These are phyloP conservation scores for Epichloe sibirici DNA, from an alignment of 2,329 filamentous ascomycete species.

Conservation along the genomic window DNA sequence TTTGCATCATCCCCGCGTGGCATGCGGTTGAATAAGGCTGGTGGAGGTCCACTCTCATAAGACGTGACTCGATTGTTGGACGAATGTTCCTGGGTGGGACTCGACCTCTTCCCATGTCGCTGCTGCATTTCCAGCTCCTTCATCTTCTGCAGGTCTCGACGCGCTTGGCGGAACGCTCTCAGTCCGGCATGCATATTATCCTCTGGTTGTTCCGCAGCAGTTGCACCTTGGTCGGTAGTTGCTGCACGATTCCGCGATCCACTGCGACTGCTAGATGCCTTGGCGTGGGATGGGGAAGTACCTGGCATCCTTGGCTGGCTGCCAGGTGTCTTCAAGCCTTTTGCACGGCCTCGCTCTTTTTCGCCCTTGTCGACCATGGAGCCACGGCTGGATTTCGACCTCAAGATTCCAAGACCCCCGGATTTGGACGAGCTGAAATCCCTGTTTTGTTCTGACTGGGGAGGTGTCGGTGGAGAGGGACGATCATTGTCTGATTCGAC, in stretches of 20 bases:
- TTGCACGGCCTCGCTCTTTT: conserved; percentile 31
- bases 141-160: conserved; percentile 42
- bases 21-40: conserved; percentile 31
- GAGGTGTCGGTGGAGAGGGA: conserved; percentile 13
- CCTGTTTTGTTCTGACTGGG: conserved; percentile 24
- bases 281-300: conserved; percentile 27
- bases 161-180: conserved; percentile 44
- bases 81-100: conserved; percentile 11
- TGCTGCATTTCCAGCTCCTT: conserved; percentile 39
- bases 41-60: conserved; percentile 32
- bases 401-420: conserved; percentile 51
- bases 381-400: conserved; percentile 54
- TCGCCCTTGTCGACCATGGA: conserved; percentile 42
- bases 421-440: conserved; percentile 26
- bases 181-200: conserved; percentile 37
- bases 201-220: conserved; percentile 20
- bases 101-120: conserved; percentile 19
- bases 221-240: neutral
- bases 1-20: conserved; percentile 29
- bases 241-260: neutral
- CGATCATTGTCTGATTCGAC: conserved; percentile 46
- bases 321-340: conserved; percentile 50
- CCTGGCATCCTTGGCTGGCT: conserved; percentile 33
- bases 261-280: conserved; percentile 14
- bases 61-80: conserved; percentile 25